Conservation (phyloP, 768 basidiomycete species). For the Mycena capillaripes region DNA sequence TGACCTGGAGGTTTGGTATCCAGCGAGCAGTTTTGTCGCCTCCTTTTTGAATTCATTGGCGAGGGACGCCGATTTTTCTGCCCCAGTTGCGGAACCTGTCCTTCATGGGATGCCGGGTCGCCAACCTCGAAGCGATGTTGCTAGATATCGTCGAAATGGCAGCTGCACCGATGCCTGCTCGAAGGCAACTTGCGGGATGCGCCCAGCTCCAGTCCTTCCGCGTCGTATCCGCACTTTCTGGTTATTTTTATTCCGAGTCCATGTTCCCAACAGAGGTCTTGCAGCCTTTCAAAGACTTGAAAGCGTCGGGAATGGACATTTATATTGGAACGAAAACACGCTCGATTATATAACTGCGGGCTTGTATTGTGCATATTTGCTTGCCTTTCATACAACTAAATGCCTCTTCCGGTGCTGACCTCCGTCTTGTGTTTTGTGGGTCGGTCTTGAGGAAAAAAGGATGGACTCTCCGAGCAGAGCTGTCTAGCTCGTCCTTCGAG, state of each 20-base stretch:
- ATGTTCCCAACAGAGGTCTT: neutral
- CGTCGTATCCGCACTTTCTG: neutral
- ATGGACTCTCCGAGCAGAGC: too few relatives aligned
- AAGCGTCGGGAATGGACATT: neutral
- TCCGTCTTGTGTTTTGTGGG: too few relatives aligned
- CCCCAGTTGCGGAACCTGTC: neutral
- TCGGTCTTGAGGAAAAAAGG: too few relatives aligned
- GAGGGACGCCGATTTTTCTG: neutral
- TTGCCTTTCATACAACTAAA: too few relatives aligned
- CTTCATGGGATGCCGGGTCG: neutral
- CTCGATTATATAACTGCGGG: too few relatives aligned
- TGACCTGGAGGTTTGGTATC: neutral
- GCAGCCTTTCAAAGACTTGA: neutral
- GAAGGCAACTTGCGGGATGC: neutral
- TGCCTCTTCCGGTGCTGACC: too few relatives aligned
- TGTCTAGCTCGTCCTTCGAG: too few relatives aligned
- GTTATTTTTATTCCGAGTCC: neutral
- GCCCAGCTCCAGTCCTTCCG: neutral
- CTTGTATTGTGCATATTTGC: too few relatives aligned
- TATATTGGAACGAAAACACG: neutral
- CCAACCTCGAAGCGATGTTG: neutral
- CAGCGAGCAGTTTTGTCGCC: neutral
- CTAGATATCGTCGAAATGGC: neutral
- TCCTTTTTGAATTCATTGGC: neutral
- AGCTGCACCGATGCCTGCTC: neutral